Evolutionary conservation across 192 early-diverging fungal species (phyloP).

Genomic region (Umbelopsis sp.): DNA sequence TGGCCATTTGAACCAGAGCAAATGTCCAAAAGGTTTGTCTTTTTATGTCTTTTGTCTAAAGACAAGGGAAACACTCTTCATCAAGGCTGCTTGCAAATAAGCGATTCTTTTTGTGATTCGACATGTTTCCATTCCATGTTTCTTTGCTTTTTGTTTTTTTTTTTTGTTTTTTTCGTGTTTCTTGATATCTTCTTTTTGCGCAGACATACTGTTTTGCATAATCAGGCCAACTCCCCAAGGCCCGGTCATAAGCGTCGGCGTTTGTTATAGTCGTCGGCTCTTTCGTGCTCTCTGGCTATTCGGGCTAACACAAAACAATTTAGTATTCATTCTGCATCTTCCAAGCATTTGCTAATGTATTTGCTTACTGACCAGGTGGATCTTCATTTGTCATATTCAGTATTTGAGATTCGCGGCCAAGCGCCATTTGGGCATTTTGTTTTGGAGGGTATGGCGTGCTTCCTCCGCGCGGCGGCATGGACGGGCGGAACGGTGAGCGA

Average conservation of each 20-base stretch:
- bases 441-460: constrained; percentile 7
- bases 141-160: too few relatives aligned
- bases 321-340: background rate
- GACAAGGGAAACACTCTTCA: too few relatives aligned
- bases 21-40: too few relatives aligned
- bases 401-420: constrained; percentile 26
- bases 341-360: background rate
- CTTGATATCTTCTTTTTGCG: too few relatives aligned
- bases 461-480: background rate
- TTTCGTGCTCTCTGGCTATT: background rate
- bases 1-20: too few relatives aligned
- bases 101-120: too few relatives aligned
- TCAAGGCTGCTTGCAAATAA: too few relatives aligned
- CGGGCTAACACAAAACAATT: background rate
- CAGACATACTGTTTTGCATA: background rate
- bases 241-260: background rate
- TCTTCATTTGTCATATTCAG: constrained; percentile 20
- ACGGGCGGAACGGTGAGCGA: background rate
- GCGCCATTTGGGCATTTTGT: constrained; percentile 1
- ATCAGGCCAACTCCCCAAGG: background rate
- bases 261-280: background rate
- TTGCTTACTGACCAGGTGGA: background rate
- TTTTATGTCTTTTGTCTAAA: too few relatives aligned
- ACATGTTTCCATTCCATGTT: too few relatives aligned
- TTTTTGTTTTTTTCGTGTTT: too few relatives aligned